Base-by-base conservation (phyloP, 1,284 basidiomycete species). In the Ceratobasidium sp. region DNA sequence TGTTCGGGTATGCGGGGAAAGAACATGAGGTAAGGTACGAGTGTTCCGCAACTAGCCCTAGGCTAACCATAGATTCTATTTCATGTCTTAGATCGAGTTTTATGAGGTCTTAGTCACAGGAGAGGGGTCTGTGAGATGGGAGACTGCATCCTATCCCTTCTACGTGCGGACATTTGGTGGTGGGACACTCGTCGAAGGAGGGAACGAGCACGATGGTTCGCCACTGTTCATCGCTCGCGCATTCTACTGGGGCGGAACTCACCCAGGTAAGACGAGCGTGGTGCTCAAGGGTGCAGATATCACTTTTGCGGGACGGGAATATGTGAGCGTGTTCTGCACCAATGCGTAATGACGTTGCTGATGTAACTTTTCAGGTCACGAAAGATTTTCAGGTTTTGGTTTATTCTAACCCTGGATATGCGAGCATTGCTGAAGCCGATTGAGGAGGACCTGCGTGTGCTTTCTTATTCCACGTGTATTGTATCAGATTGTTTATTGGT, bases 311-410 rank as follows among this genome's bases (percentile, higher is more conserved):
- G 67, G 67, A 3, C 47, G 59, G 21, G 67, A 71, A 71, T 59
- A 71, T 41, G 67, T 71, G 13, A 50, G 67, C 50, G 14, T 59
- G 0, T 41, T 49, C 49, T 16, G 2, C 16, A 38, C 32, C 18
- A 38, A 32, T 7, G 30, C 5, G 23, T 23, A 32, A n/a, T 1
- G 7, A 13, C 1, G 43, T 9, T 44, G 23, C 44, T 2, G 44
- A 30, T 16, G 28, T 50, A 30, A 13, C 16, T 55, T 2, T 26
- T 16, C 28, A 71, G 67, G 67, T 71, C 2, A n/a, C 59, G 11
- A 71, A 71, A 3, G 67, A 59, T 50, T 71, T 71, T 32, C 55
- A 71, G n/a, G 67, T 71, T 8, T 21, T 71, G 30, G 67, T 71
- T 1, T 41, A 59, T 49, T 14, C 30, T 2, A 35, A 58, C 11